Evolutionary conservation across 805 yeast species (phyloP).

Genomic region (Zygotorulaspora chibaensis): DNA sequence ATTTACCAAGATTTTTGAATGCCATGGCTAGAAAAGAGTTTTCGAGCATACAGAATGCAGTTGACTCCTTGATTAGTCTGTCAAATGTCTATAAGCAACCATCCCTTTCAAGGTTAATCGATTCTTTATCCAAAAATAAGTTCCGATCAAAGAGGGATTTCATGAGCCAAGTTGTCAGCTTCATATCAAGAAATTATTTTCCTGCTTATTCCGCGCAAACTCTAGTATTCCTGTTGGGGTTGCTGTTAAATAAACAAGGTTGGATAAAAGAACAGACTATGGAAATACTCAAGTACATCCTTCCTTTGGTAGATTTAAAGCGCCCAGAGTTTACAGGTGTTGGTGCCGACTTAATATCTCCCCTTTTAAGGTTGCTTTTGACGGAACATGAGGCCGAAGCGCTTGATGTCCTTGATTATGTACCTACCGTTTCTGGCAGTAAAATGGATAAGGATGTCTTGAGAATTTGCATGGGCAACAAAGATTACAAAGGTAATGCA

Average conservation of each 20-base stretch:
- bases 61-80: conserved; percentile 55
- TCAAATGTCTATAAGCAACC: conserved; percentile 54
- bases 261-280: conserved; percentile 84
- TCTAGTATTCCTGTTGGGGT: conserved; percentile 69
- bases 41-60: conserved; percentile 48
- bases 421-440: conserved; percentile 80
- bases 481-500: conserved; percentile 70
- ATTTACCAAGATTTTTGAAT: conserved; percentile 79
- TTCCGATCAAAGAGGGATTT: conserved; percentile 92
- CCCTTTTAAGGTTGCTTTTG: conserved; percentile 69
- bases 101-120: conserved; percentile 64
- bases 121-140: conserved; percentile 69
- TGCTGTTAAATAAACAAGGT: conserved; percentile 65
- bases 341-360: conserved; percentile 94
- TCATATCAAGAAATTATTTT: conserved; percentile 64
- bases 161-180: conserved; percentile 69
- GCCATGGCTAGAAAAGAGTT: conserved; percentile 61
- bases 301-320: conserved; percentile 73
- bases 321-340: conserved; percentile 78
- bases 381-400: conserved; percentile 90
- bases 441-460: conserved; percentile 87
- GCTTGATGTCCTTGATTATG: conserved; percentile 81
- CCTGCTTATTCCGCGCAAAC: conserved; percentile 71
- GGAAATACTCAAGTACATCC: conserved; percentile 64
- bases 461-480: conserved; percentile 85